Percentiles rank a stretch among this genome's conserved stretches.
Conservation (phyloP, 2,329 filamentous ascomycete genomes). For the Polytolypa hystricis region DNA sequence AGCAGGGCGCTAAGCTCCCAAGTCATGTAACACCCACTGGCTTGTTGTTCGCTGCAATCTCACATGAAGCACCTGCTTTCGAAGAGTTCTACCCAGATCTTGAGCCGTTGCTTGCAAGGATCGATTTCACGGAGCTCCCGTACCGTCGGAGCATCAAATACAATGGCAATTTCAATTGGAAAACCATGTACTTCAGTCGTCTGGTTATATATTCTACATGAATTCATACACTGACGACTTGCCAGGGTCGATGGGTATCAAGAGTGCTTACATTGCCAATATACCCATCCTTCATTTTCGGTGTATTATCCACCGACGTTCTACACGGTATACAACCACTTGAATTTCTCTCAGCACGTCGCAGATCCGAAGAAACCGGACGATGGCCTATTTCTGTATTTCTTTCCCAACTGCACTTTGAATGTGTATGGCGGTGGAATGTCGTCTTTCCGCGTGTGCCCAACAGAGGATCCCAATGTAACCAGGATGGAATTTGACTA, state of each 20-base stretch:
- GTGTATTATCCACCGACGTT: conserved; percentile 45
- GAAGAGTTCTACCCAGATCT: conserved; percentile 44
- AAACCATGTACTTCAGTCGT: conserved; percentile 39
- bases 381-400: conserved; percentile 47
- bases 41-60: conserved; percentile 42
- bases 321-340: conserved; percentile 44
- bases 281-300: conserved; percentile 47
- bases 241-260: conserved; percentile 49
- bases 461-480: conserved; percentile 38
- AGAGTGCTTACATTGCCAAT: conserved; percentile 49
- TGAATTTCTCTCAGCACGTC: conserved; percentile 46
- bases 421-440: conserved; percentile 50
- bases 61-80: conserved; percentile 37
- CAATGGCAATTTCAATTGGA: conserved; percentile 48
- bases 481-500: conserved; percentile 51
- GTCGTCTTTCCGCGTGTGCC: conserved; percentile 46
- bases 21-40: conserved; percentile 40
- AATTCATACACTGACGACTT: conserved; percentile 1
- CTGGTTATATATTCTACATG: not conserved
- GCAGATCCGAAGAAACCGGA: conserved; percentile 42
- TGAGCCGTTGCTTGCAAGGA: conserved; percentile 36
- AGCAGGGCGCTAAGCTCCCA: conserved; percentile 23
- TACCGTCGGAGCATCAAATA: conserved; percentile 45
- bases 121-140: conserved; percentile 45
- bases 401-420: conserved; percentile 47